Evolutionary conservation across 768 basidiomycete species (phyloP).

Genomic region (Tephrocybe sp.): DNA sequence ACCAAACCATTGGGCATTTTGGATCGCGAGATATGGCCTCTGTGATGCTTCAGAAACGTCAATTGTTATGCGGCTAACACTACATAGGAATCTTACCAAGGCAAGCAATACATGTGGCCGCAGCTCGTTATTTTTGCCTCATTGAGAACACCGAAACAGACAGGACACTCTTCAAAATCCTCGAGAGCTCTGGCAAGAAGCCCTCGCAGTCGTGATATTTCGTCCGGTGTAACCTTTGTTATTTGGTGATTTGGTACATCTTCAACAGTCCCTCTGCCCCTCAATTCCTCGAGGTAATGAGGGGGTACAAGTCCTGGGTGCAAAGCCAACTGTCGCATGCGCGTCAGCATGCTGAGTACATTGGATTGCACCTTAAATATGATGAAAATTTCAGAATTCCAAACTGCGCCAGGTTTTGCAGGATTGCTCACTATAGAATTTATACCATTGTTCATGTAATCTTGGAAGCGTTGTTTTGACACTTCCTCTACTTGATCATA

Average conservation of each 20-base stretch:
- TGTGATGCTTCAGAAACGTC: slow-evolving; percentile 48
- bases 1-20: slow-evolving; percentile 78
- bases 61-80: not conserved
- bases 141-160: slow-evolving; percentile 61
- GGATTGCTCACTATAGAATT: slow-evolving; percentile 38
- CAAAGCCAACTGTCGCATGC: slow-evolving; percentile 78
- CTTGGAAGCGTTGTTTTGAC: slow-evolving; percentile 63
- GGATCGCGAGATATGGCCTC: slow-evolving; percentile 69
- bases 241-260: slow-evolving; percentile 23
- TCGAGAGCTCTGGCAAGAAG: slow-evolving; percentile 68
- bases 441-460: slow-evolving; percentile 44
- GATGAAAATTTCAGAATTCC: not conserved
- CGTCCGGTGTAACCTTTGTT: slow-evolving; percentile 49
- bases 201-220: slow-evolving; percentile 55
- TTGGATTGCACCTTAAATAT: slow-evolving; percentile 58
- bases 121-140: slow-evolving; percentile 77
- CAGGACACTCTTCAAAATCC: slow-evolving; percentile 81
- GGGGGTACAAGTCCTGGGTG: slow-evolving; percentile 76
- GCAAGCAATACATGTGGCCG: slow-evolving; percentile 68
- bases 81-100: slow-evolving; percentile 47
- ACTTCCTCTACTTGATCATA: slow-evolving; percentile 70
- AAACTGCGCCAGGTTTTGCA: not conserved
- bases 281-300: slow-evolving; percentile 68
- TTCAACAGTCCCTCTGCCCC: slow-evolving; percentile 34
- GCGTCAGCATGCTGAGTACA: slow-evolving; percentile 81